These are phyloP conservation scores for Sonneratia caseolaris DNA, from an alignment of 345 rosid species.

Conservation along the genomic window DNA sequence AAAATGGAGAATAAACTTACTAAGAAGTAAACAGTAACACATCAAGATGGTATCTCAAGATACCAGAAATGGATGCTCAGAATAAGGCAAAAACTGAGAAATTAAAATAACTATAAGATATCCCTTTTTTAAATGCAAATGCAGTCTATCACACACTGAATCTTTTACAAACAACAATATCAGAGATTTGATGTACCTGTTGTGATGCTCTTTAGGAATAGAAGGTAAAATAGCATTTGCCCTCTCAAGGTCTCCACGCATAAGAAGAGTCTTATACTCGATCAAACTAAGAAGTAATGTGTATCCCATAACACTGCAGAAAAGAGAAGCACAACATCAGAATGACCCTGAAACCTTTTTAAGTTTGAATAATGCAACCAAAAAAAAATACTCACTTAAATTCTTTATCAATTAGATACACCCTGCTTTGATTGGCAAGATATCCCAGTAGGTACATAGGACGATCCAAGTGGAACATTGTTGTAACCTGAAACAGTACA, in stretches of 20 bases:
- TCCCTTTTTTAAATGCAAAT: no score
- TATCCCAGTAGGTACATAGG: conserved; percentile 99
- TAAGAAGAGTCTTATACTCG: conserved; percentile 47
- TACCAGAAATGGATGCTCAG: no score
- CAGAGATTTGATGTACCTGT: conserved; percentile 21
- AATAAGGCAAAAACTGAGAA: no score
- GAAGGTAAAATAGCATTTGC: conserved; percentile 39
- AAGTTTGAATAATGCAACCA: neutral
- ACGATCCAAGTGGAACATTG: conserved; percentile 98
- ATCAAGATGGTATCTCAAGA: no score
- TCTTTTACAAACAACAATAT: neutral
- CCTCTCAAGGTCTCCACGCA: conserved; percentile 46
- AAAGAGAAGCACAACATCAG: neutral
- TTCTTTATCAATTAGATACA: conserved; percentile 94
- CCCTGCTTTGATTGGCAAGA: conserved; percentile 95
- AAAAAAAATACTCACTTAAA: conserved; percentile 58
- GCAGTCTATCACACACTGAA: neutral
- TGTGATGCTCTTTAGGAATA: conserved; percentile 42
- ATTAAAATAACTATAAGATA: no score
- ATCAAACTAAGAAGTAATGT: conserved; percentile 45
- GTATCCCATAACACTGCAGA: conserved; percentile 40
- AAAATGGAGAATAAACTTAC: no score
- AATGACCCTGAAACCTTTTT: neutral
- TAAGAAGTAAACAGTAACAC: no score
- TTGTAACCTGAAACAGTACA: conserved; percentile 53